Base-by-base conservation (phyloP, 2,329 filamentous ascomycete genomes). In the Aureobasidium pullulans region DNA sequence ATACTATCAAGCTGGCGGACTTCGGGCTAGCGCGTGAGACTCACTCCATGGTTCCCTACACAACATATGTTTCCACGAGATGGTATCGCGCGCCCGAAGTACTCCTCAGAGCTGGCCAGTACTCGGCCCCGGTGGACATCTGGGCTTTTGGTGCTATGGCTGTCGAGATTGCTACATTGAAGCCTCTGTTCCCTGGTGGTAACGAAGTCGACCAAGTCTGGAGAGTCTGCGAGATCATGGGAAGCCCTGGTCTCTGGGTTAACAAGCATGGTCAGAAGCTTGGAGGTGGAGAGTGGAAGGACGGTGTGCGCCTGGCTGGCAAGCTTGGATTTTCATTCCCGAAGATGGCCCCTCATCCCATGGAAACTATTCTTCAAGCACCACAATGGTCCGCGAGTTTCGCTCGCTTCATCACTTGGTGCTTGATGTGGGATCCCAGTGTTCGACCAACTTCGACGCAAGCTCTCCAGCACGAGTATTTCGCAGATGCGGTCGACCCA, bases 131-230 rank as follows among this genome's bases (percentile, higher is more conserved):
- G 0, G 94, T 99, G 3, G 94, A 99, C 70, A 97, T 99, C 67
- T 99, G 94, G 94, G 94, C 94, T 1, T 85, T 99, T 43, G 94
- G 94, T 68, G 94, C 94, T 19, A 99, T 99, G 94, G 94, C 94
- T 6, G 94, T 99, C 10, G 94, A 99, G 72, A 89, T 99, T 63
- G 94, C 94, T 29, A 99, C 94, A 0, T 73, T 99, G 61, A 99
- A 97, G 78, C 94, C 94, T 16, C 79, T 99, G 10, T 99, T 99
- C 79, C 94, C 94, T 10, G 94, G 94, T 67, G 90, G 91, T 69
- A 99, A 99, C 71, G 94, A 99, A 77, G 94, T 99, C 1, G 94
- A 99, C 67, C 94, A 99, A 73, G 94, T 99, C 1, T 99, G 94
- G 94, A 87, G 94, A 66, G 90, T 99, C 0, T 99, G 94, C 71